Evolutionary conservation across 495 filamentous ascomycete genomes (phyloP), one percentile per base, ranked within the genome.

Genomic region (Elasticomyces elasticus): DNA sequence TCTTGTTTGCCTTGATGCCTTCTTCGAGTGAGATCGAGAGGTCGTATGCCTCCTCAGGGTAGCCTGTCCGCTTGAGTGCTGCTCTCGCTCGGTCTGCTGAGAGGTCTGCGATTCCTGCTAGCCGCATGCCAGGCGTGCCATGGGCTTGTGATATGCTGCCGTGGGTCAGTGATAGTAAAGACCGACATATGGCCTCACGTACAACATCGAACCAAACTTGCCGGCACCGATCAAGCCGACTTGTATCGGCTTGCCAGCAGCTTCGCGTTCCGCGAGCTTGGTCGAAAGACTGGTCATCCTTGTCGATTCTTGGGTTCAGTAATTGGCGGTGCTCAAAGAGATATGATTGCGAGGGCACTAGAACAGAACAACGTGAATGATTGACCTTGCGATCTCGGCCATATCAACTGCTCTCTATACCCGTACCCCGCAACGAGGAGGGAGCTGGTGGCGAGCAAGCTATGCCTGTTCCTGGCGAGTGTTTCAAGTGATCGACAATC

Each of bases 181-280:
- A 15, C 35, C 35, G 3, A 3, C 12, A 40, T 5, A 12, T 40
- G 4, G 5, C 5, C 20, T 45, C 3, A 6, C 3, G 20, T 45
- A 45, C 42, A 59, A 62, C 60, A 62, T 62, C 3, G 60, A 62
- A 1, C 60, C 60, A 33, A 62, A 62, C 47, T 62, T 62, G 46
- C 60, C 60, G 11, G 60, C 60, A 11, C 60, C 60, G 25, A 62
- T 62, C 28, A 62, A 26, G 49, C 56, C 60, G n/a, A 62, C 56
- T 40, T 62, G 60, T 23, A 62, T 62, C 15, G 56, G 60, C 20
- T 50, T 59, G 37, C 60, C 60, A 24, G 45, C 41, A 11, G 49
- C 56, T 40, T 62, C 56, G 15, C 42, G 46, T 17, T 51, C 47
- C 1, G 51, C 60, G 9, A 62, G 49, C 45, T 62, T 62, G 6